phyloP scores from a whole-genome alignment of 345 rosid genomes.

The Hibiscus trionum region DNA sequence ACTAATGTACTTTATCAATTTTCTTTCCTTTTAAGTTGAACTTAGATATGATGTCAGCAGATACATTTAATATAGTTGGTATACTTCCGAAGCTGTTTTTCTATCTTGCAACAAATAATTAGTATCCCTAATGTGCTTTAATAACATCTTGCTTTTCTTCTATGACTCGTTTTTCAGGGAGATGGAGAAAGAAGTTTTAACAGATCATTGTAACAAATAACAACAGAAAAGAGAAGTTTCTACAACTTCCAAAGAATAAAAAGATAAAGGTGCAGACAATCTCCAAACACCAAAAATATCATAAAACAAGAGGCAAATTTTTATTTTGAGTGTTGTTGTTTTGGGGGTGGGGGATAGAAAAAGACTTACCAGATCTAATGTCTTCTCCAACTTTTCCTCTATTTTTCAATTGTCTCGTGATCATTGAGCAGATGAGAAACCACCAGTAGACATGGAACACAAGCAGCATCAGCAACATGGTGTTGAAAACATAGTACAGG shows the following conservation, averaged over 20 bases:
- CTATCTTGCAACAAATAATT: neutral
- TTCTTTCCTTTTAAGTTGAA: neutral
- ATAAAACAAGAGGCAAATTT: neutral
- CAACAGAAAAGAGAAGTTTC: neutral
- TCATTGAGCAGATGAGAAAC: slow-evolving; percentile 84
- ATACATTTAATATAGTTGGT: neutral
- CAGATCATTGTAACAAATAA: neutral
- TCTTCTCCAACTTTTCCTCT: slow-evolving; percentile 94
- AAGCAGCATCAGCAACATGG: slow-evolving; percentile 74
- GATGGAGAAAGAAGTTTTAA: neutral
- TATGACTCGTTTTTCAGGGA: neutral
- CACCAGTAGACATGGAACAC: slow-evolving; percentile 98
- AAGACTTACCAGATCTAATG: slow-evolving; percentile 83
- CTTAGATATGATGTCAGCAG: neutral
- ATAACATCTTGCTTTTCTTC: neutral
- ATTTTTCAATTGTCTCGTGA: slow-evolving; percentile 68
- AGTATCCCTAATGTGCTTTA: neutral
- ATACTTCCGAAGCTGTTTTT: neutral
- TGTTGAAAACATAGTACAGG: slow-evolving; percentile 73
- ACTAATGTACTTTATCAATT: neutral
- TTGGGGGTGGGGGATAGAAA: neutral
- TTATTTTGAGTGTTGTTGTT: too few relatives aligned
- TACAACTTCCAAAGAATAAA: neutral
- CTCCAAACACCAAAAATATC: neutral
- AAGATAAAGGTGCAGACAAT: neutral